These are phyloP conservation scores for Colletotrichum acutatum DNA, from an alignment of 2,329 filamentous ascomycete genomes.

Conservation along the genomic window DNA sequence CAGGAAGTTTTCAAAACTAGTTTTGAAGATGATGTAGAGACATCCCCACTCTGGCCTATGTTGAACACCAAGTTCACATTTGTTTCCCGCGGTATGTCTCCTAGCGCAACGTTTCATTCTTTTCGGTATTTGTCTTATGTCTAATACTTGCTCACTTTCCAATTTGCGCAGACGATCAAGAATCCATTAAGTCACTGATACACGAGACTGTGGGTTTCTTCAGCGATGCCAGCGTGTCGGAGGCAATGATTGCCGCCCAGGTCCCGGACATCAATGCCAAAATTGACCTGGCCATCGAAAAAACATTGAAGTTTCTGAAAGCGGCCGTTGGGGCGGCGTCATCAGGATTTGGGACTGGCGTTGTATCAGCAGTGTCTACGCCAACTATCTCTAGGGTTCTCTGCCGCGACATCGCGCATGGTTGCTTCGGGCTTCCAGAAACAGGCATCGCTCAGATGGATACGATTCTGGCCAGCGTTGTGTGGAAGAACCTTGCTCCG, in stretches of 20 bases:
- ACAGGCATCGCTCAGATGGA: slow-evolving; percentile 38
- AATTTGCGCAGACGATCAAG: slow-evolving; percentile 34
- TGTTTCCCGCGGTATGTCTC: slow-evolving; percentile 22
- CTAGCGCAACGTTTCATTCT: too few relatives aligned
- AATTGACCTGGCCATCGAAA: slow-evolving; percentile 26
- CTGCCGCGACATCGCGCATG: slow-evolving; percentile 38
- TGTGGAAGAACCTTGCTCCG: slow-evolving; percentile 40
- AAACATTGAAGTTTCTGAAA: slow-evolving; percentile 25
- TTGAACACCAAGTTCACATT: slow-evolving; percentile 15
- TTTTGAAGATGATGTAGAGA: slow-evolving; percentile 8
- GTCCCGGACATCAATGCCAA: slow-evolving; percentile 25
- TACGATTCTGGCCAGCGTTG: slow-evolving; percentile 33
- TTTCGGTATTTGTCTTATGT: too few relatives aligned
- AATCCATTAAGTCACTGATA: slow-evolving; percentile 28
- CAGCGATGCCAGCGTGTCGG: background rate
- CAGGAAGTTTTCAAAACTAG: background rate
- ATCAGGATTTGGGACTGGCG: slow-evolving; percentile 3
- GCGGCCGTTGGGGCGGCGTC: slow-evolving; percentile 3
- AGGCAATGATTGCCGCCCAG: slow-evolving; percentile 28
- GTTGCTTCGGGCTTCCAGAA: slow-evolving; percentile 39
- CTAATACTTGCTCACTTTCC: too few relatives aligned
- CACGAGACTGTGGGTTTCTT: background rate
- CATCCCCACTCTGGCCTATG: background rate
- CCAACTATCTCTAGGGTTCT: slow-evolving; percentile 40
- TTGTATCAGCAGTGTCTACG: slow-evolving; percentile 36